Percentiles rank a stretch among this genome's conserved stretches.
Conservation (phyloP, 768 basidiomycete genomes). For the Pulveroboletus ravenelii region DNA sequence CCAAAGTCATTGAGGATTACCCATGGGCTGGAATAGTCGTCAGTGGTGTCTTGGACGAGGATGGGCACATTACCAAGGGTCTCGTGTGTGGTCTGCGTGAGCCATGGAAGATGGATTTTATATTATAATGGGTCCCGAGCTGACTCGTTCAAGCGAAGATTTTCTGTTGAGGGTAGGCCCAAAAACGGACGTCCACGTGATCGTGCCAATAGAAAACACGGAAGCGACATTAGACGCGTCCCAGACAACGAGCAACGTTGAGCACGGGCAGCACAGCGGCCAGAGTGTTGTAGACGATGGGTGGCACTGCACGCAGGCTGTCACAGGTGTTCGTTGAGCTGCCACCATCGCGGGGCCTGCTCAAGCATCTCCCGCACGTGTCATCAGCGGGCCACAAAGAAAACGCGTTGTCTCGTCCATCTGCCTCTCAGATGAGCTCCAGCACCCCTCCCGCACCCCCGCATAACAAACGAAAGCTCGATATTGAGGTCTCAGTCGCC, state of each 20-base stretch:
- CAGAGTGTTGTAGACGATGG: conserved; percentile 12
- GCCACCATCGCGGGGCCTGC: conserved; percentile 33
- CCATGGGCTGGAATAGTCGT: conserved; percentile 68
- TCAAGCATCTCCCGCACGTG: conserved; percentile 24
- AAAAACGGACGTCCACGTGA: conserved; percentile 23
- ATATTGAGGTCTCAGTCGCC: conserved; percentile 20
- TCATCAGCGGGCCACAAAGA: conserved; percentile 41
- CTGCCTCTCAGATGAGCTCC: conserved; percentile 26
- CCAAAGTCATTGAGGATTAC: conserved; percentile 98
- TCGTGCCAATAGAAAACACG: conserved; percentile 22
- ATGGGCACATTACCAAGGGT: conserved; percentile 68
- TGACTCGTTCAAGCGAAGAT: conserved; percentile 7
- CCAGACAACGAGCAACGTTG: conserved; percentile 5
- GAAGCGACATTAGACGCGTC: conserved; percentile 19
- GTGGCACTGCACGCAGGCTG: conserved; percentile 27
- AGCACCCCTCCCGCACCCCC: conserved; percentile 28
- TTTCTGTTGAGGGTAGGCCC: conserved; percentile 32
- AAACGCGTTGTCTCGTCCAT: conserved; percentile 38
- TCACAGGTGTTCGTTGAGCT: conserved; percentile 58
- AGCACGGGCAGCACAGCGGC: conserved; percentile 16
- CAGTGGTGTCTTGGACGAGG: neutral
- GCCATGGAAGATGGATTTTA: conserved; percentile 48
- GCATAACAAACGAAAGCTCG: conserved; percentile 49
- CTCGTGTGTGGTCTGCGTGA: conserved; percentile 88
- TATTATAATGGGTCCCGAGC: too few species aligned